Evolutionary conservation across 768 basidiomycete genomes (phyloP).

Genomic region (Leucosporidium creatinivorum): DNA sequence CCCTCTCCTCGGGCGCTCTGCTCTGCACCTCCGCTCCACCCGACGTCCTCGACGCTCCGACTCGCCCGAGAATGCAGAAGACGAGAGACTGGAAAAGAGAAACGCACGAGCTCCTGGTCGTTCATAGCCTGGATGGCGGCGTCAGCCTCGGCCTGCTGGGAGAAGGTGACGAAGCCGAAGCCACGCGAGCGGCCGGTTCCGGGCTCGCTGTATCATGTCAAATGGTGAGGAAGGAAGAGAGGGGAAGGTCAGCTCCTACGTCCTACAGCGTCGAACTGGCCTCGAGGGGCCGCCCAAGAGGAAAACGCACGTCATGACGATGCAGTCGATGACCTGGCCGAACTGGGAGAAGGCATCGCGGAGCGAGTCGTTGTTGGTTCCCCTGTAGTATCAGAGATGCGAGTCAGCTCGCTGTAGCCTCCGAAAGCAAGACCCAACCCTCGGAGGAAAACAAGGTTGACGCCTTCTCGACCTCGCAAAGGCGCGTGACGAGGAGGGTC

Average conservation of each 20-base stretch:
- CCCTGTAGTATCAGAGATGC: slow-evolving; percentile 6
- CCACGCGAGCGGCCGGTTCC: slow-evolving; percentile 88
- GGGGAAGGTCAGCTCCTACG: not conserved
- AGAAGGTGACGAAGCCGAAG: slow-evolving; percentile 90
- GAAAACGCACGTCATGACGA: slow-evolving; percentile 73
- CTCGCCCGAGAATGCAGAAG: not conserved
- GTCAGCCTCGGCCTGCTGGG: slow-evolving; percentile 75
- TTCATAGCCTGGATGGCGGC: slow-evolving; percentile 82
- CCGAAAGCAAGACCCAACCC: not conserved
- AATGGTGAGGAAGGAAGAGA: slow-evolving; percentile 8
- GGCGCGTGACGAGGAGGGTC: too few relatives aligned
- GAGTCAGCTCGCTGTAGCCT: slow-evolving; percentile 2
- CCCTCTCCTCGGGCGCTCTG: not conserved
- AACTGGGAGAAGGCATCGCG: slow-evolving; percentile 72
- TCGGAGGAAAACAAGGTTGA: not conserved
- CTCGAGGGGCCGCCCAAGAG: too few relatives aligned
- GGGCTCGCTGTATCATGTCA: slow-evolving; percentile 52
- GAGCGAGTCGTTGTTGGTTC: slow-evolving; percentile 81
- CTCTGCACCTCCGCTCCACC: not conserved
- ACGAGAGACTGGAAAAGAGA: not conserved
- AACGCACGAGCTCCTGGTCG: slow-evolving; percentile 57
- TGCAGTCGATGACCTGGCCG: slow-evolving; percentile 55
- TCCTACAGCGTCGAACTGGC: not conserved
- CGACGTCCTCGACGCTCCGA: not conserved
- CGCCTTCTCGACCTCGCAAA: too few relatives aligned